Evolutionary conservation across 2,329 filamentous ascomycete species (phyloP), one percentile per base, ranked within the genome.

Genomic region (Oidium heveae): DNA sequence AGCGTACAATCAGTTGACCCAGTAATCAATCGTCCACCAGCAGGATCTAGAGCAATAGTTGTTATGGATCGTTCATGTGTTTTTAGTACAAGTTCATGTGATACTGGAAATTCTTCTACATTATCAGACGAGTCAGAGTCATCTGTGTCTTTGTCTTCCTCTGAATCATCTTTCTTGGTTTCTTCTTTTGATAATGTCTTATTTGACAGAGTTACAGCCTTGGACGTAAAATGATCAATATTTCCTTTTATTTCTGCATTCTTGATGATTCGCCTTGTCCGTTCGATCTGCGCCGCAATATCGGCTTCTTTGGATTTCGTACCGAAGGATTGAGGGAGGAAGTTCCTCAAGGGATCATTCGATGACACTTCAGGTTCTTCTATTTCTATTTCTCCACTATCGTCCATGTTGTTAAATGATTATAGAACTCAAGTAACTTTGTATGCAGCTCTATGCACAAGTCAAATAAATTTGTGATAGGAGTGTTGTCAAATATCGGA

Each of bases 31-130:
- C 91, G 78, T 50, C 81, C 82, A 12, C 91, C 91, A 0, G 87
- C 80, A 0, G 85, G 80, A 68, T 98, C 91, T 51, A 94, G 72
- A 1, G 88, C 82, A 55, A 87, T 74, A 0, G 84, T 82, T 7
- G 89, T 95, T 44, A 96, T 78, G 6, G 88, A 79, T 57, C 85
- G 81, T 37, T 91, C 84, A 66, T 98, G 91, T 15, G 89, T 94
- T 68, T 93, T 94, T 65, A 96, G 73, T 32, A 94, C 72, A 66
- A 98, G 76, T 68, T 95, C 88, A 66, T 98, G 91, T 6, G 91
- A 93, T 13, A 93, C 79, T 1, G 91, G 91, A 59, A 82, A 95
- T 61, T 94, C 85, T 62, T 94, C 87, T 51, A 84, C 84, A 50
- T 76, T 73, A 52, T 77, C 76, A 28, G 77, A 73, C 52, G 79